Base-by-base conservation (phyloP, 805 yeast genomes). In the Saccharomycopsis fibuligera region DNA sequence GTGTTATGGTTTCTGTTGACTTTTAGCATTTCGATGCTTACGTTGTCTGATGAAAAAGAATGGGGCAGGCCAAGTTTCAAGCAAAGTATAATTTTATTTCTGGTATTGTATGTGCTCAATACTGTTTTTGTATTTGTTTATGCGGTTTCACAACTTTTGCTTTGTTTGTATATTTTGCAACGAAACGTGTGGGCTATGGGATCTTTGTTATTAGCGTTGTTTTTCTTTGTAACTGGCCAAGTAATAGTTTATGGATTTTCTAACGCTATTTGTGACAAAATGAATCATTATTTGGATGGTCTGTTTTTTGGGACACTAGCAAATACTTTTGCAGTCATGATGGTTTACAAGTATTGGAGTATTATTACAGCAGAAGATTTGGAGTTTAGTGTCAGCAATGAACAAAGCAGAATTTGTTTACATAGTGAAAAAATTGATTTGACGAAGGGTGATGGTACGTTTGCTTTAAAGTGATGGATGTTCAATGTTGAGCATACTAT, bases 291-390 rank as follows among this genome's bases (percentile, higher is more conserved):
- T 62, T 73, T 88, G 21, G 99, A 91, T 61, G 98, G 98, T 1
- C 65, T 88, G 27, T 83, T 91, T 60, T 87, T 90, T 60, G 93
- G 88, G 29, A 76, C 93, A 23, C 59, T 88, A 31, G 78, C 96
- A 61, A 87, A 87, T 61, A 62, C 88, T 44, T 84, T 88, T 59
- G 75, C 95, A 3, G 68, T 85, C 48, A 89, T 93, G 96, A 91
- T 93, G 98, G 73, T 91, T 45, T 91, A 89, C 71, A 90, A 93
- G 67, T 87, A 81, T 57, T 91, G 98, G 96, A 97, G 90, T 60
- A 88, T 90, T 76, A 83, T 91, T 45, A 93, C 98, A 10, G 80
- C 82, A 49, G 98, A 91, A 60, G 98, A 93, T 63, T 79, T 91
- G 58, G 99, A 91, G 67, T 93, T 91, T 65, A 79, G 88, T 43